phyloP scores from a whole-genome alignment of 805 yeast species.

The Sugiyamaella valdiviana region DNA sequence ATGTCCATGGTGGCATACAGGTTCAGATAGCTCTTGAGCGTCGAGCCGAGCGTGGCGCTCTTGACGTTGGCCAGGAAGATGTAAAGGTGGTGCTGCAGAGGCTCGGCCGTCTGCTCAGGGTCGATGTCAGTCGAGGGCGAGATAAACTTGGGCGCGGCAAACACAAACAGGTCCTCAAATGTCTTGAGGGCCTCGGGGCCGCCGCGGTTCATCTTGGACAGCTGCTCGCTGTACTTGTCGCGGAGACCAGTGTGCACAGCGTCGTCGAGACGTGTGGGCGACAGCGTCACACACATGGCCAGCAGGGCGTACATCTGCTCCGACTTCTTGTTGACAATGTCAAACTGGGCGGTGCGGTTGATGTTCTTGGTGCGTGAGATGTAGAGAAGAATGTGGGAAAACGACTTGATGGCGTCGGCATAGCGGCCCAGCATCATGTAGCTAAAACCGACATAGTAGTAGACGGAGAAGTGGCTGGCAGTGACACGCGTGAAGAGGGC shows the following conservation, averaged over 20 bases:
- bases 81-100: conserved; percentile 39
- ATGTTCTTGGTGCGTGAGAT: conserved; percentile 42
- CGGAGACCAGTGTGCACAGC: conserved; percentile 38
- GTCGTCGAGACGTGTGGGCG: conserved; percentile 45
- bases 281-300: conserved; percentile 41
- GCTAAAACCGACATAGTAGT: conserved; percentile 47
- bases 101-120: conserved; percentile 33
- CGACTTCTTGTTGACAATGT: conserved; percentile 41
- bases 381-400: conserved; percentile 42
- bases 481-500: conserved; percentile 44
- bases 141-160: conserved; percentile 46
- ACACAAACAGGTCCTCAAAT: conserved; percentile 42
- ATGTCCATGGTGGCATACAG: conserved; percentile 43
- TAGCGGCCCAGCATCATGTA: conserved; percentile 46
- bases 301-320: conserved; percentile 48
- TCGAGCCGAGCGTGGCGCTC: conserved; percentile 35
- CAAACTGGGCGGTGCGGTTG: conserved; percentile 41
- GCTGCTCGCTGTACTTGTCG: conserved; percentile 44
- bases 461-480: conserved; percentile 46
- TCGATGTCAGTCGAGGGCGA: conserved; percentile 36
- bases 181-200: conserved; percentile 38
- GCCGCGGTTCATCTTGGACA: conserved; percentile 38
- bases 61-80: conserved; percentile 40
- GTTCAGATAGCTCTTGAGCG: conserved; percentile 41
- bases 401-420: conserved; percentile 45